These are phyloP conservation scores for Boletus sp. DNA, from an alignment of 768 basidiomycete genomes.

Conservation along the genomic window DNA sequence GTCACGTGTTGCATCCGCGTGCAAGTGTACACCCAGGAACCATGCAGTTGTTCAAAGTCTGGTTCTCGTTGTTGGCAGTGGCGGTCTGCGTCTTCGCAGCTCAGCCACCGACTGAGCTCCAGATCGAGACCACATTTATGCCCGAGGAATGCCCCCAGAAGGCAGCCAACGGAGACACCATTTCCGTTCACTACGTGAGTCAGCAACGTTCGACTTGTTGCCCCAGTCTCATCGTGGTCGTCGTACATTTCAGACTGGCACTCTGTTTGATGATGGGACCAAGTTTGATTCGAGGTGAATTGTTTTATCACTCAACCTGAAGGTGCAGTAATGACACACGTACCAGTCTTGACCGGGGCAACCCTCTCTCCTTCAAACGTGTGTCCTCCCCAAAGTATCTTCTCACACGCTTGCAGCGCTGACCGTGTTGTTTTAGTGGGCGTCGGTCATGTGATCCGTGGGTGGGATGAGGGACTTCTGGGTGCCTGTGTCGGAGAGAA, in stretches of 20 bases:
- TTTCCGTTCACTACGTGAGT: slow-evolving; percentile 78
- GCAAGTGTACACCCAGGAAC: not conserved
- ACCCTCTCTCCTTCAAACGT: slow-evolving; percentile 79
- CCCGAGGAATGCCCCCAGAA: slow-evolving; percentile 56
- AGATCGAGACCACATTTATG: slow-evolving; percentile 56
- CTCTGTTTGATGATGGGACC: slow-evolving; percentile 64
- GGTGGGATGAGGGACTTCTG: slow-evolving; percentile 79
- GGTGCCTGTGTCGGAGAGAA: slow-evolving; percentile 90
- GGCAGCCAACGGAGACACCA: slow-evolving; percentile 57
- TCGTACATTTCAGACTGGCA: slow-evolving; percentile 53
- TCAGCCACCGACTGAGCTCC: slow-evolving; percentile 51
- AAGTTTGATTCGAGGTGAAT: slow-evolving; percentile 88
- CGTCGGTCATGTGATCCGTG: slow-evolving; percentile 74
- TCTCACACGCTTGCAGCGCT: not conserved
- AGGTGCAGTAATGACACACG: not conserved
- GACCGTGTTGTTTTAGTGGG: slow-evolving; percentile 50
- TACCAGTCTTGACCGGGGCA: slow-evolving; percentile 63
- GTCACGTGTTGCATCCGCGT: not conserved
- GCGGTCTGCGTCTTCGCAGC: slow-evolving; percentile 45
- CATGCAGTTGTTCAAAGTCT: slow-evolving; percentile 52
- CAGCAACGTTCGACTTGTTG: not conserved
- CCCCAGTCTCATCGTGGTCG: not conserved
- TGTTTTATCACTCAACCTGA: not conserved
- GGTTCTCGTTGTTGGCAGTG: slow-evolving; percentile 47
- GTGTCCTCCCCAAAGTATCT: slow-evolving; percentile 21